Percentiles rank a stretch among this genome's conserved stretches.
phyloP scores from a whole-genome alignment of 768 basidiomycete genomes.

The Suillus bovinus region DNA sequence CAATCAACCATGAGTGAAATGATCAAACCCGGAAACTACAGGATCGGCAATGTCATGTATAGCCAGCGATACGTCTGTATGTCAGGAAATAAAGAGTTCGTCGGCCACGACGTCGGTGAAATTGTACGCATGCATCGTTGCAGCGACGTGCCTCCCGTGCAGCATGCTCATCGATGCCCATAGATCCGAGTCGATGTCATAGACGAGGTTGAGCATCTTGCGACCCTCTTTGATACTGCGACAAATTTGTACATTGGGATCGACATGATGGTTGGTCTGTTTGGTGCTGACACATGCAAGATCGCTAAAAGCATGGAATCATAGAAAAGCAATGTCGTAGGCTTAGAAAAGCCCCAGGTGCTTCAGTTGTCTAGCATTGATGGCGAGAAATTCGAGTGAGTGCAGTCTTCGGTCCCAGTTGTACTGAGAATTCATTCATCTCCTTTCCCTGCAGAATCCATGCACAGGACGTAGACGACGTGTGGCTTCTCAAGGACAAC shows the following conservation, averaged over 20 bases:
- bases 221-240: neutral
- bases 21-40: neutral
- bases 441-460: neutral
- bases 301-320: neutral
- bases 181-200: neutral
- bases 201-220: neutral
- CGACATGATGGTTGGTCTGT: neutral
- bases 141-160: neutral
- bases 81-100: neutral
- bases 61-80: neutral
- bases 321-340: neutral
- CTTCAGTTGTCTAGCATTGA: neutral
- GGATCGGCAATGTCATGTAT: neutral
- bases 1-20: neutral
- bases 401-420: neutral
- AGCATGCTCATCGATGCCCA: neutral
- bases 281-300: neutral
- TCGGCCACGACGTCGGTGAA: neutral
- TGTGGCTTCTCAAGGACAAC: neutral
- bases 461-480: fast-evolving
- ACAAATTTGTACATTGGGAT: neutral
- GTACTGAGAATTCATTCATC: neutral
- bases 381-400: no score
- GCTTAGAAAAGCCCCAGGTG: neutral
- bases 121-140: neutral